Evolutionary conservation across 805 yeast genomes (phyloP).

Genomic region (Ogataea saltuana): DNA sequence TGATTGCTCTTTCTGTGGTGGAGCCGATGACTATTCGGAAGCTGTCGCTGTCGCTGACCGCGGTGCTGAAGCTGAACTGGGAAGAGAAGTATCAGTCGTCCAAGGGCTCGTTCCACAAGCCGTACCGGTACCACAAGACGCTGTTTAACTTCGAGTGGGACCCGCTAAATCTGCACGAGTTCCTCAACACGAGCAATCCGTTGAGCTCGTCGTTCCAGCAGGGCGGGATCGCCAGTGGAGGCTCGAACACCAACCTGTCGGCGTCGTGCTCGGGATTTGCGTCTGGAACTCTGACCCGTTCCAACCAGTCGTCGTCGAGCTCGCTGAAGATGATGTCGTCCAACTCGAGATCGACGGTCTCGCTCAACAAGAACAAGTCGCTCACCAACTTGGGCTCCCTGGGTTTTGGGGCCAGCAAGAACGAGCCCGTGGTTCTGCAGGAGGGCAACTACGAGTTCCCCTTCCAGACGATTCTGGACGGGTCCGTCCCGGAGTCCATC

Average conservation of each 20-base stretch:
- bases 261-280: constrained; percentile 25
- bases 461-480: constrained; percentile 81
- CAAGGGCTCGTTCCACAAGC: constrained; percentile 46
- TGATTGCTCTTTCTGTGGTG: constrained; percentile 68
- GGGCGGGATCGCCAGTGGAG: constrained; percentile 4
- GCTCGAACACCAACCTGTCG: constrained; percentile 15
- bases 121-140: constrained; percentile 55
- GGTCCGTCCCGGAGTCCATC: constrained; percentile 80
- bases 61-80: constrained; percentile 68
- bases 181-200: constrained; percentile 25
- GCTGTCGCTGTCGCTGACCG: constrained; percentile 62
- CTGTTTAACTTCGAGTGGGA: constrained; percentile 83
- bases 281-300: constrained; percentile 35
- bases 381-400: constrained; percentile 31
- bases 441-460: constrained; percentile 91
- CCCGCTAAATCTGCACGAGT: constrained; percentile 53
- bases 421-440: constrained; percentile 44
- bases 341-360: constrained; percentile 17
- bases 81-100: constrained; percentile 51
- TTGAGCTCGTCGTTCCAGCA: constrained; percentile 21
- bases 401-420: constrained; percentile 20
- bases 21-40: constrained; percentile 75
- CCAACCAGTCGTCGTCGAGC: constrained; percentile 44
- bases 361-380: constrained; percentile 34
- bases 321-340: constrained; percentile 43